Evolutionary conservation across 1,284 basidiomycete genomes (phyloP).

Genomic region (Malassezia sp.): DNA sequence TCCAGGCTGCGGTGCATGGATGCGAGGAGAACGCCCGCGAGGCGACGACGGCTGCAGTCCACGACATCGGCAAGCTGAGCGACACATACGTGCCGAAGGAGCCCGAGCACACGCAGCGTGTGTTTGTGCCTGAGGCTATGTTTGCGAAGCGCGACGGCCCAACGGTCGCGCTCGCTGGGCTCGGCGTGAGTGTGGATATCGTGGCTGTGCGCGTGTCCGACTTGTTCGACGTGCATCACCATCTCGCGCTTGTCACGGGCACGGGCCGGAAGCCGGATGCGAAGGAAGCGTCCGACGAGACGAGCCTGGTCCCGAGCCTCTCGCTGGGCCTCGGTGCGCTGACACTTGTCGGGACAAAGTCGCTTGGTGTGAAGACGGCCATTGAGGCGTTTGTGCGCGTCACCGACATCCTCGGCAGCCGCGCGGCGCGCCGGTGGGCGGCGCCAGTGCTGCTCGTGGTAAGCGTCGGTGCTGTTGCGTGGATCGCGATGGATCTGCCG

Average conservation of each 20-base stretch:
- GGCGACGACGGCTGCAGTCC: constrained; percentile 61
- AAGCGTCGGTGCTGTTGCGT: constrained; percentile 64
- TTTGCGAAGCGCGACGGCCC: constrained; percentile 57
- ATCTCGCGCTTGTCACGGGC: constrained; percentile 29
- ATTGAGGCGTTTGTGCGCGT: constrained; percentile 37
- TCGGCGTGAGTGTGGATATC: constrained; percentile 31
- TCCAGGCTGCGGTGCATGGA: constrained; percentile 68
- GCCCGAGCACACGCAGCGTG: constrained; percentile 49
- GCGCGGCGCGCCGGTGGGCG: constrained; percentile 71
- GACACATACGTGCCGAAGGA: constrained; percentile 63
- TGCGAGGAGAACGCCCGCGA: constrained; percentile 74
- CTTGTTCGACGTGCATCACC: constrained; percentile 73
- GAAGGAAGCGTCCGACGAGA: constrained; percentile 51
- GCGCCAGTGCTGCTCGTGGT: constrained; percentile 67
- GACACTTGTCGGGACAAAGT: constrained; percentile 71
- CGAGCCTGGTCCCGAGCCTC: constrained; percentile 23
- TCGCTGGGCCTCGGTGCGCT: constrained; percentile 57
- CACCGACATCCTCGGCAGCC: constrained; percentile 64
- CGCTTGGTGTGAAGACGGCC: constrained; percentile 54
- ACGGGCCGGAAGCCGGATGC: too few species aligned
- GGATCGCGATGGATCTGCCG: constrained; percentile 79
- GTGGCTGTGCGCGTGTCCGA: constrained; percentile 55
- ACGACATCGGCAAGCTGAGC: constrained; percentile 58
- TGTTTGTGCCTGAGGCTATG: constrained; percentile 95
- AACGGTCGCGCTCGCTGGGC: constrained; percentile 47